Conservation (phyloP, 192 early-diverging fungal genomes). For the Coemansia sp. region DNA sequence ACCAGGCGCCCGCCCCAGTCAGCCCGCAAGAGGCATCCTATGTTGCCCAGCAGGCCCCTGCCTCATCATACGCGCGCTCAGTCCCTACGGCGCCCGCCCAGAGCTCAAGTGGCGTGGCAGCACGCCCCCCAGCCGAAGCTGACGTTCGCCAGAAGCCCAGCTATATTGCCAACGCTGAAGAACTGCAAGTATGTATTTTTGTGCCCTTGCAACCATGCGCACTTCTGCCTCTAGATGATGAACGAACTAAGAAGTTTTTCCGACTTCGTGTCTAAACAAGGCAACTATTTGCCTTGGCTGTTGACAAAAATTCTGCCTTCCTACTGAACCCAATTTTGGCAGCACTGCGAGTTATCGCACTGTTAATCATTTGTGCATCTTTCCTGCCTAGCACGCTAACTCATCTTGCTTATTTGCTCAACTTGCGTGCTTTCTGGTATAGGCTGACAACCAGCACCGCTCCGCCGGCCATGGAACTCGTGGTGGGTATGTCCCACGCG, state of each 20-base stretch:
- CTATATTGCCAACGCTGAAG: background rate
- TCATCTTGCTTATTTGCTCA: no score
- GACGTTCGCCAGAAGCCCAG: background rate
- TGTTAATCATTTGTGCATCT: no score
- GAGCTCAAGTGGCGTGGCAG: background rate
- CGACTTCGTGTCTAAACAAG: constrained; percentile 29
- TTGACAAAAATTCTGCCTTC: constrained; percentile 58
- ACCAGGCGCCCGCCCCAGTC: no score
- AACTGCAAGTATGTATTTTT: constrained; percentile 10
- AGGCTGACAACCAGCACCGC: constrained; percentile 33
- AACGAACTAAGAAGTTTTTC: constrained; percentile 29
- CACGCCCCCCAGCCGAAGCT: constrained; percentile 16
- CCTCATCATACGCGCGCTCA: no score
- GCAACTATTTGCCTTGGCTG: constrained; percentile 17
- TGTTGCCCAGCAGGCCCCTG: no score
- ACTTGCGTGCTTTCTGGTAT: no score
- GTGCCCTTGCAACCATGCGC: no score
- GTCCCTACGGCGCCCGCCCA: constrained; percentile 13
- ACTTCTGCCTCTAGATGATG: constrained; percentile 13
- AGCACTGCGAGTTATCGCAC: background rate
- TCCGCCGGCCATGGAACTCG: constrained; percentile 28
- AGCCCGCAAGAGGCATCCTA: no score
- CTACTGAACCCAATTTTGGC: constrained; percentile 42
- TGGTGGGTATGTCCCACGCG: constrained; percentile 25
- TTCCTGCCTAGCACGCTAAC: no score